These are phyloP conservation scores for Stevia rebaudiana DNA, from an alignment of 140 eudicot genomes.

Conservation along the genomic window DNA sequence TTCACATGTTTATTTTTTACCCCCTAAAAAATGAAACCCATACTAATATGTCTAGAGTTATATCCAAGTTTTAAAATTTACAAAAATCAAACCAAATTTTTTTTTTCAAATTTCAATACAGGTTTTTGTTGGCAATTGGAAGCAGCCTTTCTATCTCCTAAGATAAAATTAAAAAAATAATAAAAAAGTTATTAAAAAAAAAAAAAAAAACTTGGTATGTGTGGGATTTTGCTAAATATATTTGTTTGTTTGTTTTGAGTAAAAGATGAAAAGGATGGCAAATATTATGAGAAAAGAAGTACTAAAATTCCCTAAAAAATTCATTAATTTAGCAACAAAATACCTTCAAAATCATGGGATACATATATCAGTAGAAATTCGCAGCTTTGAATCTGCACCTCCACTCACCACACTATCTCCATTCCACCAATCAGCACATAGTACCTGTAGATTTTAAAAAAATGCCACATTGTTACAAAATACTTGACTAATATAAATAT, in stretches of 20 bases:
- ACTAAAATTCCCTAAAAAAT: neutral
- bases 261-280: neutral
- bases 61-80: too few species aligned
- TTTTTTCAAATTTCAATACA: too few species aligned
- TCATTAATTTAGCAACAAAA: neutral
- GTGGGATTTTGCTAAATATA: too few species aligned
- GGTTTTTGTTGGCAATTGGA: too few species aligned
- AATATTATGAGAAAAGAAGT: neutral
- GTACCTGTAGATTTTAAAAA: slow-evolving; percentile 40
- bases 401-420: slow-evolving; percentile 79
- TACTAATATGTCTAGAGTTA: too few species aligned
- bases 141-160: too few species aligned
- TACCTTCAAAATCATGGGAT: slow-evolving; percentile 46
- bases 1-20: neutral
- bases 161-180: too few species aligned
- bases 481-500: neutral
- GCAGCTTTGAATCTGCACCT: slow-evolving; percentile 80
- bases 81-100: too few species aligned
- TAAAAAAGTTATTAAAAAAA: too few species aligned
- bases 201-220: too few species aligned
- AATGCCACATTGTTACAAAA: neutral
- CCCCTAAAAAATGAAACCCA: too few species aligned
- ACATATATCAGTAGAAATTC: slow-evolving; percentile 62
- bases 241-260: too few species aligned
- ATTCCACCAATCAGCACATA: slow-evolving; percentile 97